Base-by-base conservation (phyloP, 2,329 filamentous ascomycete genomes). In the Macrophomina pseudophaseolina region DNA sequence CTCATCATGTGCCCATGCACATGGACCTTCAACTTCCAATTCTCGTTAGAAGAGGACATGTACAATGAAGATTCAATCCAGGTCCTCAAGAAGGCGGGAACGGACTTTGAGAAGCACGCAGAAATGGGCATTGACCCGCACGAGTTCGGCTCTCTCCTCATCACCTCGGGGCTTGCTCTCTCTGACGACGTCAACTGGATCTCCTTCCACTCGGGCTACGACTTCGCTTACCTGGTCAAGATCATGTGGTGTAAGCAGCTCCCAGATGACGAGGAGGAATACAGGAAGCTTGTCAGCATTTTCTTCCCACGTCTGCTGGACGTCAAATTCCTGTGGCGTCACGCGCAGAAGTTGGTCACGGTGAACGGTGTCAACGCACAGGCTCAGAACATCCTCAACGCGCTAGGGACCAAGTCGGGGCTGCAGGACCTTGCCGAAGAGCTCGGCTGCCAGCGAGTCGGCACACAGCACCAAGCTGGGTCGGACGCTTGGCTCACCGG, bases 21-120 rank as follows among this genome's bases (percentile, higher is more conserved):
- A 18, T 99, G 95, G 95, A 94, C 97, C 72, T 99, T 99, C 85
- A 98, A 99, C 84, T 99, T 99, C 81, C 91, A 94, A 73, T 99
- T 98, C 79, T 95, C 93, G 1, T 85, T 97, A 9, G 91, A 95
- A 71, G 89, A 94, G 46, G 95, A 99, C 80, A 99, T 99, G 95
- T 98, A 96, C 81, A 95, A 96, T 70, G 91, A 97, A 76, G 91
- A 93, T 67, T 97, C 93, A 16, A 97, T 97, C 71, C 91, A 95
- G 70, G 93, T 97, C 72, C 86, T 98, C 23, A 90, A 93, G 72
- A 90, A 92, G 73, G 92, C 93, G 1, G 95, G 95, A n/a, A 94
- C 97, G 69, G 93, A 98, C 78, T 97, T 99, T 71, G 85, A 87
- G 64, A 86, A 90, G 68, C 89, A 97, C 70, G 90, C 94, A 65